Evolutionary conservation across 2,329 filamentous ascomycete species (phyloP), one percentile per base, ranked within the genome.

Genomic region (Talaromyces sp.): DNA sequence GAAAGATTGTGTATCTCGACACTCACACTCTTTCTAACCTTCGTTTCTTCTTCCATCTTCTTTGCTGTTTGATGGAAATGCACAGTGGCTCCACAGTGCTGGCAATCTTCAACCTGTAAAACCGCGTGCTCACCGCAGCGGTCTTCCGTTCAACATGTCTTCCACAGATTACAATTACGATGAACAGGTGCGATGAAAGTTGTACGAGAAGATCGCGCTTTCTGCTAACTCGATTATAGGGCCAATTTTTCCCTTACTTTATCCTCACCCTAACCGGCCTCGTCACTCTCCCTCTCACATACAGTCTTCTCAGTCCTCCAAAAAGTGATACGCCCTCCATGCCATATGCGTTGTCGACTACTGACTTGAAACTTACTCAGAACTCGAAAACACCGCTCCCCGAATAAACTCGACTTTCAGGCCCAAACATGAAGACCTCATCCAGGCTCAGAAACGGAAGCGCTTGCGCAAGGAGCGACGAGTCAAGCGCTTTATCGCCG

Each of bases 211-310:
- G 3, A 31, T n/a, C 15, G 40, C 3, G 10, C 17, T 17, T 5
- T 10, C 58, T 17, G 49, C 62, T 63, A 43, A 67, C 19, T 65
- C 61, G 17, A 63, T 25, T 60, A 45, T 67, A 95, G 87, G 93
- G 93, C 73, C 92, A 97, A 86, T 97, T 97, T 84, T 99, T 97
- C 85, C 95, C 96, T 71, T 97, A 96, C 86, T 99, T 99, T 84
- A 90, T 98, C 81, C 89, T 97, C 76, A 97, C 93, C 51, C 85
- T 98, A 74, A 88, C 90, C 68, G 89, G 89, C 74, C 88, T 99
- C 71, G 86, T 97, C 79, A 97, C 95, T 38, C 81, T 97, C 66
- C 93, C 94, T 68, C 85, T 96, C 74, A 96, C 94, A 73, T 97
- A 96, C 80, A 91, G 89, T 70, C 88, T 97, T 72, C 85, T 97